Percentiles rank a stretch among this genome's conserved stretches.
phyloP scores from a whole-genome alignment of 495 filamentous ascomycete genomes.

The Lichenothelia convexa region DNA sequence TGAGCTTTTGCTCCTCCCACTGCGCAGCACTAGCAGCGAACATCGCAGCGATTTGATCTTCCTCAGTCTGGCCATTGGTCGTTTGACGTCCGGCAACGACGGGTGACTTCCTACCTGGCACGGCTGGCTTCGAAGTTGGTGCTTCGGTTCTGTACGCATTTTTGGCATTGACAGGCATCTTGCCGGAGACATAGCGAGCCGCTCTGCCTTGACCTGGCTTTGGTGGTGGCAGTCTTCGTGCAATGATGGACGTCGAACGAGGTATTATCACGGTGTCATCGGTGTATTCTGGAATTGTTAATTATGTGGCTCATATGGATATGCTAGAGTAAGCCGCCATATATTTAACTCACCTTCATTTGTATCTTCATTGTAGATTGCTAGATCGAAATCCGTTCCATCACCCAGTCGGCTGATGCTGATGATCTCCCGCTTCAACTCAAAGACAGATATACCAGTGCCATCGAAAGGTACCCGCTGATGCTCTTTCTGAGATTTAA shows the following conservation, averaged over 20 bases:
- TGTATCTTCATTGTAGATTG: constrained; percentile 78
- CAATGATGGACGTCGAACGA: constrained; percentile 82
- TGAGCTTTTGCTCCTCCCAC: constrained; percentile 74
- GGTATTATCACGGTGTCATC: constrained; percentile 94
- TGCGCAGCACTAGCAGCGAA: constrained; percentile 69
- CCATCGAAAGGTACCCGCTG: constrained; percentile 91
- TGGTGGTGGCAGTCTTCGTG: constrained; percentile 64
- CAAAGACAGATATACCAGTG: constrained; percentile 95
- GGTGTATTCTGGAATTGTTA: constrained; percentile 57
- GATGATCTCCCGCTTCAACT: constrained; percentile 97
- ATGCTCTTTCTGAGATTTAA: constrained; percentile 96
- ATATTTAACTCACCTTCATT: constrained; percentile 56
- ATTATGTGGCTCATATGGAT: neutral
- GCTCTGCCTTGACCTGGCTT: constrained; percentile 70
- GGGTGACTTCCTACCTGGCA: constrained; percentile 13
- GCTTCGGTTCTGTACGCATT: constrained; percentile 59
- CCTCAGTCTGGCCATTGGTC: constrained; percentile 62
- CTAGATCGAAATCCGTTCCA: constrained; percentile 90
- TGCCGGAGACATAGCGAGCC: constrained; percentile 89
- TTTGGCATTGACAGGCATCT: constrained; percentile 83
- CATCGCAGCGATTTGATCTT: constrained; percentile 79
- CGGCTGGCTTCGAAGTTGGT: constrained; percentile 28
- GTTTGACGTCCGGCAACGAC: constrained; percentile 16
- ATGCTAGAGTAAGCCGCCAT: neutral
- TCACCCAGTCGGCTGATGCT: constrained; percentile 78